Conservation (phyloP, 345 rosid genomes). For the Stellera chamaejasme region DNA sequence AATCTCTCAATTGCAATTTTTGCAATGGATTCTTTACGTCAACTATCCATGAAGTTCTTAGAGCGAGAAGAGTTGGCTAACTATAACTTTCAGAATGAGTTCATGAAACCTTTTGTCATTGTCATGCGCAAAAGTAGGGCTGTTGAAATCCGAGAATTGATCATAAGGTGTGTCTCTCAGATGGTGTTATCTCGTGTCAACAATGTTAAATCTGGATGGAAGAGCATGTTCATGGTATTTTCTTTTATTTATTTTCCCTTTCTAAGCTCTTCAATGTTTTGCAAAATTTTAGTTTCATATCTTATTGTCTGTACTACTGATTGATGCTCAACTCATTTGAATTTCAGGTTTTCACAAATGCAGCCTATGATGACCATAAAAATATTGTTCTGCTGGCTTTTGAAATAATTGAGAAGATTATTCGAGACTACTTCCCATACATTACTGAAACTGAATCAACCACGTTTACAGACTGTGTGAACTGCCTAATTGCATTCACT, state of each 20-base stretch:
- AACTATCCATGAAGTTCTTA: conserved; percentile 90
- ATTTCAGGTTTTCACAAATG: conserved; percentile 91
- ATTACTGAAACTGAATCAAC: conserved; percentile 99
- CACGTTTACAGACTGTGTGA: conserved; percentile 97
- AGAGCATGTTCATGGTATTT: conserved; percentile 99
- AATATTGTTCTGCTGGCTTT: conserved; percentile 90
- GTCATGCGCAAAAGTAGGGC: conserved; percentile 99
- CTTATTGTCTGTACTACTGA: not conserved
- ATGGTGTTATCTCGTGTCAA: conserved; percentile 97
- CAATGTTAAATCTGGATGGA: conserved; percentile 98
- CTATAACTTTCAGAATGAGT: conserved; percentile 96
- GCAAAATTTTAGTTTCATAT: conserved; percentile 3
- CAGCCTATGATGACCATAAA: conserved; percentile 98
- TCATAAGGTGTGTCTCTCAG: conserved; percentile 96
- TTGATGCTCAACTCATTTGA: conserved; percentile 6
- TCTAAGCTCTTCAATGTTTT: not conserved
- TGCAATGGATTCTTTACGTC: conserved; percentile 97
- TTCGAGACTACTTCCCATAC: conserved; percentile 90
- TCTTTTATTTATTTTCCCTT: not conserved
- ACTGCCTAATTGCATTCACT: conserved; percentile 94
- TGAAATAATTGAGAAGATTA: conserved; percentile 94
- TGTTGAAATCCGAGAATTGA: conserved; percentile 95
- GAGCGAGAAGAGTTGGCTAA: conserved; percentile 97
- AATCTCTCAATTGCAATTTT: conserved; percentile 96
- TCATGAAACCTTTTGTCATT: conserved; percentile 98